Base-by-base conservation (phyloP, 805 yeast species). In the Zygosaccharomyces siamensis region DNA sequence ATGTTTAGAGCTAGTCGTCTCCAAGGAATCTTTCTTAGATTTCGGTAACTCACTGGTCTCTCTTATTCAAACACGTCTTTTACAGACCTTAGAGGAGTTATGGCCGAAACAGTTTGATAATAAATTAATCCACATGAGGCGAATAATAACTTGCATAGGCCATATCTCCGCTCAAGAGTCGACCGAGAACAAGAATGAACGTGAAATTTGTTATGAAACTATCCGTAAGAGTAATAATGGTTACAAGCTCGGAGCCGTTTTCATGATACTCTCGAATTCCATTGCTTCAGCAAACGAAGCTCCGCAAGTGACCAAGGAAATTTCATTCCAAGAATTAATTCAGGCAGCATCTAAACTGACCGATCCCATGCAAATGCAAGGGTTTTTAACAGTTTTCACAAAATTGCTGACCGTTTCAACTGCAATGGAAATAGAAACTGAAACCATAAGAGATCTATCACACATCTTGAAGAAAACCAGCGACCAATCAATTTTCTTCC, bases 361-460 rank as follows among this genome's bases (percentile, higher is more conserved):
- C 21, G 71, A 67, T 42, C 69, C 70, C 4, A 50, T 64, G 49
- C 63, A 64, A 45, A 63, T 50, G 35, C 69, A 66, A 50, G 69
- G 70, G 1, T 58, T 57, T 33, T 43, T 67, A 6, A 67, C 63
- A 47, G 46, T 64, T 12, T 28, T 59, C 4, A 62, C 52, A 37
- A 67, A 67, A 50, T 43, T 61, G 11, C 14, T 67, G 8, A 63
- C 56, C 33, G 33, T 62, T 7, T 46, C 57, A 2, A 59, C 48
- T 40, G 53, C 56, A 2, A 58, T 61, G 57, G 55, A 55, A 10
- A 26, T 63, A n/a, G 26, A 51, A 0, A 36, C 51, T 1, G 53
- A 56, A 1, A 50, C 50, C n/a, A 24, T 58, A 6, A 11, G 16
- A 3, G 41, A 32, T 7, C 39, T 67, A 6, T 46, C 51, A 5